These are phyloP conservation scores for Apodospora peruviana DNA, from an alignment of 495 filamentous ascomycete species.

Conservation along the genomic window DNA sequence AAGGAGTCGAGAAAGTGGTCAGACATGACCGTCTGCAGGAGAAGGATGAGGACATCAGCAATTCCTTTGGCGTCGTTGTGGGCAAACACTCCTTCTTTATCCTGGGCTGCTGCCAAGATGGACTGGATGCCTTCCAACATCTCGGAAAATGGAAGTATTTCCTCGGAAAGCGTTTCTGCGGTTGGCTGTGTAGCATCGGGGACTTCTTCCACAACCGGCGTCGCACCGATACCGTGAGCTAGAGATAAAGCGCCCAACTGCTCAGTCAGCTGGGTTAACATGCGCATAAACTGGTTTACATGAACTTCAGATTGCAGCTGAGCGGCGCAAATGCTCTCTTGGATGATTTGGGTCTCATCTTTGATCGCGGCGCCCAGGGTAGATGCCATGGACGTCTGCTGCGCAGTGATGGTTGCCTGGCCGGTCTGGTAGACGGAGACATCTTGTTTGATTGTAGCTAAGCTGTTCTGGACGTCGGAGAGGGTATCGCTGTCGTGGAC, in stretches of 20 bases:
- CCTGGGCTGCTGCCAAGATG: not conserved
- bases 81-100: not conserved
- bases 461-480: not conserved
- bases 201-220: not conserved
- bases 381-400: too few relatives aligned
- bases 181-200: not conserved
- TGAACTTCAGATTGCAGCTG: not conserved
- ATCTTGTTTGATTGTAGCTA: not conserved
- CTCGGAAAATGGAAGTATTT: not conserved
- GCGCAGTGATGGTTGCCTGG: not conserved
- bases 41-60: not conserved
- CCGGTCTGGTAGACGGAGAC: not conserved
- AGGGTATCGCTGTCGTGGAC: not conserved
- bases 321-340: not conserved
- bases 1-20: not conserved
- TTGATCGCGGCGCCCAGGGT: too few relatives aligned
- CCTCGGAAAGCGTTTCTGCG: not conserved
- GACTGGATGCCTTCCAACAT: not conserved
- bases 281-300: not conserved
- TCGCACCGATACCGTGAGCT: not conserved
- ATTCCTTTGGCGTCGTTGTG: not conserved
- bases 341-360: too few relatives aligned
- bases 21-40: not conserved
- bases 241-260: not conserved
- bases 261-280: not conserved